Evolutionary conservation across 352 stramenopile genomes (phyloP).

Genomic region (Pythium biforme): DNA sequence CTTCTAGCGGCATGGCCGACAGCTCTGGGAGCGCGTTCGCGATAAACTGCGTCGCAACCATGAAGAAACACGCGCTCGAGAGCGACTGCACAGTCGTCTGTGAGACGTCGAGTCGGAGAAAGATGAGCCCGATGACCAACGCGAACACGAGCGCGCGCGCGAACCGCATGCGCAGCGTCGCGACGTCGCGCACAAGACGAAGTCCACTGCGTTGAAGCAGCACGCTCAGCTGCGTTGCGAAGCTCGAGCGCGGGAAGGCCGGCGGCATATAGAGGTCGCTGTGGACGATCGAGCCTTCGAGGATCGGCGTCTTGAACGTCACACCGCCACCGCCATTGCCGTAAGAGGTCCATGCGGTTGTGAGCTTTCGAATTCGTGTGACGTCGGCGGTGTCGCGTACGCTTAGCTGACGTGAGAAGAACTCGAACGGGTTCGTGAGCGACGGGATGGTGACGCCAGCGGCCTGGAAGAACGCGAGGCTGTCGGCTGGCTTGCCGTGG

Average conservation of each 20-base stretch:
- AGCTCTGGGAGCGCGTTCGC: constrained; percentile 25
- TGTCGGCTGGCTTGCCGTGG: constrained; percentile 28
- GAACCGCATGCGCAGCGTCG: constrained; percentile 27
- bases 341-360: constrained; percentile 7
- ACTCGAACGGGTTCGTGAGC: constrained; percentile 36
- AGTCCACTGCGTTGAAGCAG: constrained; percentile 18
- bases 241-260: background rate
- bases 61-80: constrained; percentile 41
- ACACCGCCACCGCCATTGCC: background rate
- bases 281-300: background rate
- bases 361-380: constrained; percentile 14
- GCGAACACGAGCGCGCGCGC: constrained; percentile 29
- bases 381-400: constrained; percentile 10
- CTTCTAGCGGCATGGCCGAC: constrained; percentile 20
- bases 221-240: background rate
- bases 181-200: constrained; percentile 25
- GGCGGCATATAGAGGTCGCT: background rate
- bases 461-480: constrained; percentile 26
- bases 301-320: background rate
- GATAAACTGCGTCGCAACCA: constrained; percentile 7
- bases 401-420: constrained; percentile 21
- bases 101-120: constrained; percentile 31
- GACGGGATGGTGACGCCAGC: constrained; percentile 22
- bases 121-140: constrained; percentile 30
- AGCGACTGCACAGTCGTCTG: constrained; percentile 49